These are phyloP conservation scores for Cyberlindnera saturnus DNA, from an alignment of 805 yeast genomes.

Conservation along the genomic window DNA sequence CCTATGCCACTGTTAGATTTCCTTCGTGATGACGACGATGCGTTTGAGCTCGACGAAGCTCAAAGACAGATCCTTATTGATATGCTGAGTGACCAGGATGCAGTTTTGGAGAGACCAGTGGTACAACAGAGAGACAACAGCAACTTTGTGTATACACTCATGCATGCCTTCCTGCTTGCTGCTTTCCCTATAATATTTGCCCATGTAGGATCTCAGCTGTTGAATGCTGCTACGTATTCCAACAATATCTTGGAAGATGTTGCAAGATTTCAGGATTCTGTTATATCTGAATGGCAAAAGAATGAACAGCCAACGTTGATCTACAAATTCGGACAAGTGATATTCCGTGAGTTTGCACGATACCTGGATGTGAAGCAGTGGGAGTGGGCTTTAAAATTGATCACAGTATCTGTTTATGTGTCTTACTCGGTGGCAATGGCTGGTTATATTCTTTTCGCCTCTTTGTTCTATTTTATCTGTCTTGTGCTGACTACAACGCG, in stretches of 20 bases:
- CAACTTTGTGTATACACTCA: background rate
- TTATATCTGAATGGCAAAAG: conserved; percentile 1
- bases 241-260: conserved; percentile 15
- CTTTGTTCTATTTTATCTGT: conserved; percentile 11
- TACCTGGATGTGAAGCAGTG: background rate
- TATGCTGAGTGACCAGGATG: background rate
- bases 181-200: conserved; percentile 10
- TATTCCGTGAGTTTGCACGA: conserved; percentile 2
- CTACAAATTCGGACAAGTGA: conserved; percentile 8
- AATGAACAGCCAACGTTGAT: conserved; percentile 4
- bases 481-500: conserved; percentile 11
- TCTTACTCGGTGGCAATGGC: conserved; percentile 10
- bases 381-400: background rate
- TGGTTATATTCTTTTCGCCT: conserved; percentile 13
- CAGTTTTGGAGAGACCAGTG: background rate
- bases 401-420: conserved; percentile 8
- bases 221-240: conserved; percentile 14
- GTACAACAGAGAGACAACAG: too few relatives aligned
- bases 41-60: too few relatives aligned
- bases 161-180: conserved; percentile 7
- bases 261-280: background rate
- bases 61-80: background rate
- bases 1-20: too few relatives aligned
- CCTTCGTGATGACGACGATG: too few relatives aligned
- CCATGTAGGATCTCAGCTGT: conserved; percentile 3